Percentiles rank a stretch among this genome's conserved stretches.
Conservation (phyloP, 129 eudicot species). For the Solidago caesia region DNA sequence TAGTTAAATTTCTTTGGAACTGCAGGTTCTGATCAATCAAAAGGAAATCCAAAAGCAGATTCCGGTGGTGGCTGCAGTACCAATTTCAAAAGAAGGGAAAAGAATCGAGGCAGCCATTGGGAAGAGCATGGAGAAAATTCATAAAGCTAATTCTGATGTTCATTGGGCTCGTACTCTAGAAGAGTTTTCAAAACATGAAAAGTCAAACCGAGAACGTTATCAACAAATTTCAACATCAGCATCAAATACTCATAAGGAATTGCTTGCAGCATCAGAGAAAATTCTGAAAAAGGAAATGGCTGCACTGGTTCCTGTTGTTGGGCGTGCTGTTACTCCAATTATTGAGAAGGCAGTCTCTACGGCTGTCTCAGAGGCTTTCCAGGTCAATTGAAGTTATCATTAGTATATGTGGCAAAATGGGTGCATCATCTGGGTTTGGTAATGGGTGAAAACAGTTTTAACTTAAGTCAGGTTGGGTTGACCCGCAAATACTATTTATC, state of each 20-base stretch:
- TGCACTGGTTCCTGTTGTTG: constrained; percentile 62
- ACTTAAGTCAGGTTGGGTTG: not conserved
- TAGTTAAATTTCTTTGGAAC: not conserved
- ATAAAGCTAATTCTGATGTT: constrained; percentile 69
- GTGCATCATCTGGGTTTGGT: not conserved
- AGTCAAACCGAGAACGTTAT: constrained; percentile 57
- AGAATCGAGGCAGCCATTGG: constrained; percentile 84
- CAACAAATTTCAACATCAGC: constrained; percentile 60
- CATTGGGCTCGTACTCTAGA: constrained; percentile 86
- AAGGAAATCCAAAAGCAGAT: constrained; percentile 82
- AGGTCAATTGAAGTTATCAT: constrained; percentile 42
- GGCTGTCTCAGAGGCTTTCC: constrained; percentile 72
- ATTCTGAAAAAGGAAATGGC: constrained; percentile 73
- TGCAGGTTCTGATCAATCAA: constrained; percentile 61
- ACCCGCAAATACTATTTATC: not conserved
- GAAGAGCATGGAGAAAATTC: constrained; percentile 65
- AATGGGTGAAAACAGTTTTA: not conserved
- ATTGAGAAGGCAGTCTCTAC: constrained; percentile 73
- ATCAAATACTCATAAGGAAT: constrained; percentile 66
- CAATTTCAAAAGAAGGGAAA: constrained; percentile 77
- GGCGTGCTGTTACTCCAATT: constrained; percentile 58
- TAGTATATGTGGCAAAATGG: not conserved
- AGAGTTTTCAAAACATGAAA: constrained; percentile 75
- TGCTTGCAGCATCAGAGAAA: constrained; percentile 59
- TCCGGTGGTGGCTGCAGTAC: constrained; percentile 41